Conservation (phyloP, 306 rosid genomes). For the Prunus armeniaca region DNA sequence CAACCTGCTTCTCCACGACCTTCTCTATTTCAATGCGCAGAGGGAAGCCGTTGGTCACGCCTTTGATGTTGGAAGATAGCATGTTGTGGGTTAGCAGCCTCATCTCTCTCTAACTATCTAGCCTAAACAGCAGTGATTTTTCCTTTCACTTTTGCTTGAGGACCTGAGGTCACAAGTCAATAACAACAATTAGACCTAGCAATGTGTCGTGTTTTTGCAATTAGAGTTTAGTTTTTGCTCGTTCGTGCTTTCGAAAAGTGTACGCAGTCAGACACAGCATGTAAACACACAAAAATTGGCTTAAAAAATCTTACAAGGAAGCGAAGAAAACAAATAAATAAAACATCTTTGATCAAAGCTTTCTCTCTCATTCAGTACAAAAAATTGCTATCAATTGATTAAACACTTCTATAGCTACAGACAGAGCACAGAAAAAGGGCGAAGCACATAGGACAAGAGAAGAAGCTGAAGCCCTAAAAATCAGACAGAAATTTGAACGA, state of each 20-base stretch:
- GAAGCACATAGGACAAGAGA: background rate
- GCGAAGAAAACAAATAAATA: background rate
- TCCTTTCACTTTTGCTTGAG: background rate
- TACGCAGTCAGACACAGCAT: background rate
- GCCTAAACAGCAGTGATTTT: background rate
- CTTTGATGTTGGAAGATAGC: slow-evolving; percentile 85
- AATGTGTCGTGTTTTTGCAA: background rate
- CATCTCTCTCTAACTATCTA: slow-evolving; percentile 35
- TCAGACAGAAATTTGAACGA: too few species aligned
- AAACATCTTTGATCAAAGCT: background rate
- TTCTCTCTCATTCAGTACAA: background rate
- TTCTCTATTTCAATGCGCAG: slow-evolving; percentile 67
- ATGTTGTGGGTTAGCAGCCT: slow-evolving; percentile 87
- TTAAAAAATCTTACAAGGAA: background rate
- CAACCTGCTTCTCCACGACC: slow-evolving; percentile 66
- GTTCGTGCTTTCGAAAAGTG: background rate
- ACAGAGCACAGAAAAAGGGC: background rate
- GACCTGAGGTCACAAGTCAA: background rate
- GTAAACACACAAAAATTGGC: background rate
- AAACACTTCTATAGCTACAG: background rate
- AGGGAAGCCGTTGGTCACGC: slow-evolving; percentile 79
- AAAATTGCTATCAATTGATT: background rate
- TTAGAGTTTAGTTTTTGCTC: too few species aligned
- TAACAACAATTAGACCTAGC: background rate
- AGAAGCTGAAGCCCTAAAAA: background rate